These are phyloP conservation scores for Penicillium italicum DNA, from an alignment of 2,329 filamentous ascomycete species.

Conservation along the genomic window DNA sequence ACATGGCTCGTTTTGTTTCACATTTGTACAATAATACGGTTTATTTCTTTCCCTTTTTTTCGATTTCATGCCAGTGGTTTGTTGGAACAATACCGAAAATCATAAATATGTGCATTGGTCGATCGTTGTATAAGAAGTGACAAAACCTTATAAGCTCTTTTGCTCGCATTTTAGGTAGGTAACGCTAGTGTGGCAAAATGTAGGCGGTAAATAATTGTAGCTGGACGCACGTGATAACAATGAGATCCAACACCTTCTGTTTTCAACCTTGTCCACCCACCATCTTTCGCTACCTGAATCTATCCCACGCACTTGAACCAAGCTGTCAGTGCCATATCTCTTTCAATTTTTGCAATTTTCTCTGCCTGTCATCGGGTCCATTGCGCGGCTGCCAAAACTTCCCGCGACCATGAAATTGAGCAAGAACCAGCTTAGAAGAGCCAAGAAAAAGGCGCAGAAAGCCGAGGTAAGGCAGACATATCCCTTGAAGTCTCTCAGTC, in stretches of 20 bases:
- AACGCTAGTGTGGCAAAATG: not conserved
- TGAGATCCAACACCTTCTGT: not conserved
- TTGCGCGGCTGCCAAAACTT: not conserved
- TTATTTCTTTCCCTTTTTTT: not conserved
- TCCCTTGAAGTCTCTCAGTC: not conserved
- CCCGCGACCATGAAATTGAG: conserved; percentile 61
- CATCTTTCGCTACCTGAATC: no score
- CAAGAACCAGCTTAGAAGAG: conserved; percentile 90
- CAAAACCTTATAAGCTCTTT: not conserved
- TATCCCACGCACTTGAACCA: not conserved
- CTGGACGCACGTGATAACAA: not conserved
- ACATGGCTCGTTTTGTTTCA: not conserved
- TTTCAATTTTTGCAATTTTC: not conserved
- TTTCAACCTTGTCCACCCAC: not conserved
- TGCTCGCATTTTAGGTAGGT: not conserved
- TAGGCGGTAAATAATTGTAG: not conserved
- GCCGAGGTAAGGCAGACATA: conserved; percentile 49
- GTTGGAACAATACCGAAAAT: no score
- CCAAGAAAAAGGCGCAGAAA: conserved; percentile 92
- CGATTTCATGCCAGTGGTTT: no score
- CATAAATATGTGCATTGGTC: not conserved
- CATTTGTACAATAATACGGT: not conserved
- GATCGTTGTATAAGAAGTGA: not conserved
- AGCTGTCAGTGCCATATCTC: not conserved
- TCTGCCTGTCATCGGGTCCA: not conserved